Evolutionary conservation across 78 protist genomes (phyloP).

Genomic region (Mastigamoeba balamuthi): DNA sequence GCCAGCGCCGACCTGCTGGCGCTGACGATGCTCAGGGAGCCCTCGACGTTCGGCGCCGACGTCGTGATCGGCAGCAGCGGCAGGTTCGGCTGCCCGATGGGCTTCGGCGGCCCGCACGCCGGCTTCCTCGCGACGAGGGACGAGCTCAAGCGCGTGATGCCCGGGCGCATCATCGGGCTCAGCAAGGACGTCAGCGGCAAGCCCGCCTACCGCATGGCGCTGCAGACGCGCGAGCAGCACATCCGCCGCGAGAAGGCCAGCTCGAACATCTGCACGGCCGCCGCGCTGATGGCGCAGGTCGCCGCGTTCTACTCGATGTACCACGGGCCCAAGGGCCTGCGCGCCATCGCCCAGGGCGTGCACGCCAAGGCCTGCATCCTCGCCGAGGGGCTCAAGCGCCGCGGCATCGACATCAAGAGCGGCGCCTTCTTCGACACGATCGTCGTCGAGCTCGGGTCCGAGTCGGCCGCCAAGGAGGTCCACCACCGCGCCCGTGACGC

Average conservation of each 20-base stretch:
- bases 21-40: conserved; percentile 63
- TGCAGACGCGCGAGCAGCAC: conserved; percentile 99
- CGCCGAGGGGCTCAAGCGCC: conserved; percentile 35
- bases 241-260: conserved; percentile 88
- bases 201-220: conserved; percentile 85
- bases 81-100: conserved; percentile 95
- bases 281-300: conserved; percentile 93
- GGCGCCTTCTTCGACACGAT: conserved; percentile 72
- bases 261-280: conserved; percentile 97
- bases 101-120: conserved; percentile 98
- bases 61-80: conserved; percentile 84
- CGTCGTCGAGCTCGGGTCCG: not conserved
- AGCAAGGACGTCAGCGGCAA: conserved; percentile 62
- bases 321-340: conserved; percentile 95
- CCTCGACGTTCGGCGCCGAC: conserved; percentile 79
- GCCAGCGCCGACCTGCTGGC: conserved; percentile 85
- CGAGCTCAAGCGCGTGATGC: conserved; percentile 66
- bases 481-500: conserved; percentile 13
- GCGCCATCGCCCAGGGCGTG: conserved; percentile 65
- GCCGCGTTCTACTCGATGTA: conserved; percentile 90
- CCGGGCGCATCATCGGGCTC: conserved; percentile 96
- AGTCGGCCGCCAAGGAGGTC: conserved; percentile 1
- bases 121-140: conserved; percentile 85
- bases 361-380: conserved; percentile 47
- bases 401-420: conserved; percentile 12